Evolutionary conservation across 345 rosid species (phyloP).

Genomic region (Salix exigua): DNA sequence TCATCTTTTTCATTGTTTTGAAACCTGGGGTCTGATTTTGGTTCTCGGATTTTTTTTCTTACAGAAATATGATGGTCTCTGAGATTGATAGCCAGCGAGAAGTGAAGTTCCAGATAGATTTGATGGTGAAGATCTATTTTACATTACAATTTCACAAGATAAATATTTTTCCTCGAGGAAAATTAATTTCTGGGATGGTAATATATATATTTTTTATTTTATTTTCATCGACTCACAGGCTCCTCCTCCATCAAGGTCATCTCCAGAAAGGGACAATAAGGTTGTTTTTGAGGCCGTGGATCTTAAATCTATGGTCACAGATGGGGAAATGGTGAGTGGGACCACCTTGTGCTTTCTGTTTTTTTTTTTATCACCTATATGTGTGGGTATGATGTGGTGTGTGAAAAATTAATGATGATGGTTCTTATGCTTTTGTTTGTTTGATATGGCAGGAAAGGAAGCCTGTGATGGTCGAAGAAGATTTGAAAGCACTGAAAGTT

Average conservation of each 20-base stretch:
- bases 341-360: conserved; percentile 7
- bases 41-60: background rate
- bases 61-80: conserved; percentile 39
- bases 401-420: conserved; percentile 14
- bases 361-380: background rate
- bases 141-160: background rate
- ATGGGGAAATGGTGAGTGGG: conserved; percentile 67
- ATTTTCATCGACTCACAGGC: conserved; percentile 43
- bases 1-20: background rate
- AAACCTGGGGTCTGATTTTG: background rate
- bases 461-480: conserved; percentile 40
- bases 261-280: conserved; percentile 78
- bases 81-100: conserved; percentile 49
- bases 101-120: conserved; percentile 93
- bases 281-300: conserved; percentile 55
- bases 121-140: conserved; percentile 61
- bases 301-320: conserved; percentile 51
- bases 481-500: conserved; percentile 33
- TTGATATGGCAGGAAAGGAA: conserved; percentile 46
- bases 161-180: background rate
- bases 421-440: conserved; percentile 4
- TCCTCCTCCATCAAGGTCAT: conserved; percentile 77
- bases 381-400: background rate
- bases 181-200: background rate
- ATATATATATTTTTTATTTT: background rate